Evolutionary conservation across 306 rosid genomes (phyloP), one percentile per base, ranked within the genome.

Genomic region (Castanea sativa): DNA sequence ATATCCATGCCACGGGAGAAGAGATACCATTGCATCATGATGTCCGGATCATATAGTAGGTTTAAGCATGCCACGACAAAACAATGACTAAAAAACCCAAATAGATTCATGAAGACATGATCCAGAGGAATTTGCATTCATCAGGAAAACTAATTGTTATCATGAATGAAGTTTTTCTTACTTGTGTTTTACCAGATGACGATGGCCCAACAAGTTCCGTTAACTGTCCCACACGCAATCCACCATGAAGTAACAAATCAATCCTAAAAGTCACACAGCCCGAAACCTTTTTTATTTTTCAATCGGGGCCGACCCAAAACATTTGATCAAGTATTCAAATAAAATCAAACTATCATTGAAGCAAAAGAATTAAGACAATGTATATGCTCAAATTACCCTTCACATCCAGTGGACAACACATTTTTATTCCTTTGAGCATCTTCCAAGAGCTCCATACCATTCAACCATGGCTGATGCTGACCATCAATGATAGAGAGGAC

Each of bases 121-220:
- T 21, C 2, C 23, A 27, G 69, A 2, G 14, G 33, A 6, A 61
- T 49, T 12, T 49, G 69, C 1, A 61, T 61, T 61, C 69, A 61
- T 61, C 45, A 64, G 1, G 70, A 6, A 32, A 64, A 61, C 4
- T 6, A 9, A 21, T 27, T 0, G 13, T 49, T 10, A 30, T 64
- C 70, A 64, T 38, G 32, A 71, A n/a, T 7, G 32, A 71, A 25
- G 53, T 8, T 19, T 5, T 11, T 14, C 84, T 84, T 65, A 91
- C 98, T 87, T 90, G 97, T 60, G 97, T 94, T 88, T 92, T 94
- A 67, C 97, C 97, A 63, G 91, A 94, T 9, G 97, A 87, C 27
- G 98, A 94, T 4, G 94, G 80, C 33, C 97, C 98, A 81, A 92
- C 98, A 74, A 94, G 89, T 85, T 94, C 98, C 64, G 91, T 94